Evolutionary conservation across 345 rosid species (phyloP).

Genomic region (Adansonia digitata): DNA sequence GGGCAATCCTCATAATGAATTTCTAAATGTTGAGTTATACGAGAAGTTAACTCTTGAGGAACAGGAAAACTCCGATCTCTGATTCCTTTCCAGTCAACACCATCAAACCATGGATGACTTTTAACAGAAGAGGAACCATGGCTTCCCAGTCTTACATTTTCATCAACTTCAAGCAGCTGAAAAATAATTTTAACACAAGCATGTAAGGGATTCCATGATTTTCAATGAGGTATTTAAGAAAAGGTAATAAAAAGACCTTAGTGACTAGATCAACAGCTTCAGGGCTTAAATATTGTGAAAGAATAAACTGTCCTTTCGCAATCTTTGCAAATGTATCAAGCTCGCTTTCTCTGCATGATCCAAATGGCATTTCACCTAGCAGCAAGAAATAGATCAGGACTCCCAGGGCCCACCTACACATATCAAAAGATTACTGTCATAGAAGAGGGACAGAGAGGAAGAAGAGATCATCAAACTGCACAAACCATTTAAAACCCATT

Average conservation of each 20-base stretch:
- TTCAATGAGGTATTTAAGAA: background rate
- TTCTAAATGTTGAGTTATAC: constrained; percentile 47
- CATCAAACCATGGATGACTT: constrained; percentile 72
- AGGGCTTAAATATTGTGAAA: constrained; percentile 47
- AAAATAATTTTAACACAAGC: background rate
- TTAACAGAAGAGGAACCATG: constrained; percentile 51
- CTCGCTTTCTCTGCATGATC: constrained; percentile 84
- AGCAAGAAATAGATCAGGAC: constrained; percentile 77
- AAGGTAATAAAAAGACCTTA: constrained; percentile 41
- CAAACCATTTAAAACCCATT: background rate
- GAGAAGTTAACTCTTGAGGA: constrained; percentile 52
- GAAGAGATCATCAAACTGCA: background rate
- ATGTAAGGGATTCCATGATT: background rate
- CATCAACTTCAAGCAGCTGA: constrained; percentile 81
- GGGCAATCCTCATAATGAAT: constrained; percentile 31
- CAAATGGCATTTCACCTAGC: constrained; percentile 81
- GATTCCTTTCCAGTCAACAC: constrained; percentile 58
- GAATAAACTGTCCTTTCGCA: constrained; percentile 64
- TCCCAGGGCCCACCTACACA: constrained; percentile 85
- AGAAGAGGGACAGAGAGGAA: background rate
- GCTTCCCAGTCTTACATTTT: constrained; percentile 62
- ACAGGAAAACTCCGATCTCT: constrained; percentile 43
- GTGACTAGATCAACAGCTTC: constrained; percentile 72
- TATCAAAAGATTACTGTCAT: background rate
- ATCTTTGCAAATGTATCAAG: constrained; percentile 67